These are phyloP conservation scores for Dipodascopsis uninucleata DNA, from an alignment of 805 yeast genomes.

Conservation along the genomic window DNA sequence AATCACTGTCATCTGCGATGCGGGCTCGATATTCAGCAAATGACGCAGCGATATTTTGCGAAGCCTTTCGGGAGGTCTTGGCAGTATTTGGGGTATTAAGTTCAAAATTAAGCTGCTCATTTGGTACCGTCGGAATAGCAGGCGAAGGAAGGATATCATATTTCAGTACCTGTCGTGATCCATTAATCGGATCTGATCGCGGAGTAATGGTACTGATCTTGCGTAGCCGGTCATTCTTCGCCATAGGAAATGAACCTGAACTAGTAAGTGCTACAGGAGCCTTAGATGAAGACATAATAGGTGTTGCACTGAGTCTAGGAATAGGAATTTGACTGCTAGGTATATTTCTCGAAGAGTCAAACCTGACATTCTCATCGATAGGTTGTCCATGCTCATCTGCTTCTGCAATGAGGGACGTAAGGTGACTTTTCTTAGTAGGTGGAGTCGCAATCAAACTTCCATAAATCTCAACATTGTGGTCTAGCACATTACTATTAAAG, in stretches of 20 bases:
- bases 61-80: constrained; percentile 3
- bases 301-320: neutral
- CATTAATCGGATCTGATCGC: neutral
- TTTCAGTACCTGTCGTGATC: neutral
- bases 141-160: neutral
- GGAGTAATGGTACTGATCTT: constrained; percentile 18
- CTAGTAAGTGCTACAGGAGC: too few species aligned
- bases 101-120: neutral
- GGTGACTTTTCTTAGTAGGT: constrained; percentile 6
- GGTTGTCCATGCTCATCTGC: neutral
- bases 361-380: neutral
- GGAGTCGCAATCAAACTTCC: constrained; percentile 27
- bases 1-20: constrained; percentile 32
- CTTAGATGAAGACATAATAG: neutral
- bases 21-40: constrained; percentile 8
- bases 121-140: constrained; percentile 1
- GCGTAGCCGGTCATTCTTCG: neutral
- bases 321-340: too few species aligned
- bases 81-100: constrained; percentile 2
- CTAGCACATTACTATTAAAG: neutral
- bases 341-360: neutral
- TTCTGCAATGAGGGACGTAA: constrained; percentile 18
- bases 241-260: neutral
- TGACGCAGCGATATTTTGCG: constrained; percentile 6
- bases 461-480: constrained; percentile 3